Base-by-base conservation (phyloP, 148 eudicot genomes). In the Camellia granthamiana region DNA sequence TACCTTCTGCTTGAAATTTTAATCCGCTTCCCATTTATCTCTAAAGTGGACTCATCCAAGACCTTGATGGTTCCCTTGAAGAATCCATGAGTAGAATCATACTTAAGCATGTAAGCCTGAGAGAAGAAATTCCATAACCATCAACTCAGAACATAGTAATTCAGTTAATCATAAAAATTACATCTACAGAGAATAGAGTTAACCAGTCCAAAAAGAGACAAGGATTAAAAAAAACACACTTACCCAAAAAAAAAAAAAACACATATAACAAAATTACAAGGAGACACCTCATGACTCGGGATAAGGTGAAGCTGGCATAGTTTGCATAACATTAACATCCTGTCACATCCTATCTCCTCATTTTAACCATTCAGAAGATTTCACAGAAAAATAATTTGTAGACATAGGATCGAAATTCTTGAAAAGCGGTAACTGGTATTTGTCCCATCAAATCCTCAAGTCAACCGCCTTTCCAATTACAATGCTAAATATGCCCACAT, bases 71-170 rank as follows among this genome's bases (percentile, higher is more conserved):
- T 86, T 75, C 98, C 98, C 46, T 86, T 90, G 88, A 87, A 95
- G 74, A 85, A 89, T 83, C 98, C 98, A 87, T 95, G 98, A 55
- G 98, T 95, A 59, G 98, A 95, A 81, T 95, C 98, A 86, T 95
- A 95, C 82, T 92, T 93, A 42, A 93, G 88, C 98, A 93, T 95
- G 89, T 95, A 95, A 78, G 98, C 97, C 98, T 95, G 88, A 78
- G 73, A 75, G 79, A 67, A 77, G 58, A 77, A 21, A 80, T 76
- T 5, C 73, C 62, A 78, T 47, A 55, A 52, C 6, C 63, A 15
- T 60, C 63, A 69, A 19, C 3, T 55, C 15, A 10, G 21, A 43
- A 54, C 4, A 56, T 11, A n/a, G 51, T 55, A 19, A 56, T 68
- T 19, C 60, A 77, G 43, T 77, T 63, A 30, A 21, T 47, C 70